Evolutionary conservation across 352 stramenopile species (phyloP).

Genomic region (Phytophthora rubi): DNA sequence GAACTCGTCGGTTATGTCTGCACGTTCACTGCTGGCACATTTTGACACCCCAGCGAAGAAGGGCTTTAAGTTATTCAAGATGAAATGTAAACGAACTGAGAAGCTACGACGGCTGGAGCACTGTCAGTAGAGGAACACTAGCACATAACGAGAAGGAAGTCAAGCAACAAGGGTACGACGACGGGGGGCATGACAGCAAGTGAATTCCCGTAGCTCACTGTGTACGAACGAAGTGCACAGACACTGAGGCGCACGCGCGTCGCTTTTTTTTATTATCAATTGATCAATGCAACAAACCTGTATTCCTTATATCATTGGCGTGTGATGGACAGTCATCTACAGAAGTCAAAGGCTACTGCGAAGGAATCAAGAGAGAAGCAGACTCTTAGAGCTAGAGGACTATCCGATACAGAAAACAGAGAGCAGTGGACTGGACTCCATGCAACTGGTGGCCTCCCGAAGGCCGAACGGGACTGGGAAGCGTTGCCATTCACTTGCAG

Average conservation of each 20-base stretch:
- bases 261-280: conserved; percentile 24
- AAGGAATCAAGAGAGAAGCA: background rate
- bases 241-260: background rate
- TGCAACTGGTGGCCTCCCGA: background rate
- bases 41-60: conserved; percentile 17
- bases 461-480: too few relatives aligned
- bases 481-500: background rate
- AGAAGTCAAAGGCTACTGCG: too few relatives aligned
- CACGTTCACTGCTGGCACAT: conserved; percentile 3
- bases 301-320: background rate
- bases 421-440: background rate
- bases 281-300: conserved; percentile 24
- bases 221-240: conserved; percentile 15
- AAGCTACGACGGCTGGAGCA: conserved; percentile 18
- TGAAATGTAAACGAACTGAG: conserved; percentile 30
- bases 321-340: too few relatives aligned
- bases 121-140: conserved; percentile 20
- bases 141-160: conserved; percentile 20
- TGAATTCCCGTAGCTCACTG: background rate
- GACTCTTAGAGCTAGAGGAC: too few relatives aligned
- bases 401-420: background rate
- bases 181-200: background rate
- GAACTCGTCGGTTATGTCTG: conserved; percentile 27
- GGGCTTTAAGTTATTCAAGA: conserved; percentile 40
- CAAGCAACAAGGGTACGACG: conserved; percentile 11